Base-by-base conservation (phyloP, 768 basidiomycete species). In the Tricholoma furcatifolium region DNA sequence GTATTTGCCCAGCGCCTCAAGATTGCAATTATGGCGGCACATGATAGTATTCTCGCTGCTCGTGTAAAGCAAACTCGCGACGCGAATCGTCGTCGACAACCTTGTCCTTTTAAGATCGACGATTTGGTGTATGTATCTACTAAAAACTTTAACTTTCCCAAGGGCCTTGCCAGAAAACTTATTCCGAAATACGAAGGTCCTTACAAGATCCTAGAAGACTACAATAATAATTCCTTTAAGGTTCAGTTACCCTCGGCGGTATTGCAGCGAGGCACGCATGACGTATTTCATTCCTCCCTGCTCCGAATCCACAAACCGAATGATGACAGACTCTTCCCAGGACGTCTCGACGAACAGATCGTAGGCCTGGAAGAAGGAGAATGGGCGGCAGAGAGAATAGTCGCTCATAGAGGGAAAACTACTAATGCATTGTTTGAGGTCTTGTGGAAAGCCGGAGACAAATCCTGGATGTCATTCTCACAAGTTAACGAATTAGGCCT, bases 241-340 rank as follows among this genome's bases (percentile, higher is more conserved):
- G 12, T 44, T 2, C 14, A 31, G 4, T 5, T 46, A 1, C 11
- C 65, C 2, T 56, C 64, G 1, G 31, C 67, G 17, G 60, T 44
- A 40, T 59, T 50, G 15, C 40, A 59, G 8, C 18, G 56, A 15
- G 64, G 64, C 12, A 31, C n/a, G n/a, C n/a, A n/a, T n/a, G n/a
- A n/a, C n/a, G n/a, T n/a, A n/a, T n/a, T n/a, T n/a, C n/a, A n/a
- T n/a, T n/a, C n/a, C n/a, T n/a, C n/a, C n/a, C n/a, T n/a, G n/a
- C n/a, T n/a, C n/a, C n/a, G n/a, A n/a, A n/a, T n/a, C n/a, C n/a
- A n/a, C n/a, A n/a, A n/a, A n/a, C n/a, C n/a, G n/a, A n/a, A n/a
- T n/a, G n/a, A n/a, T n/a, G n/a, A n/a, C n/a, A n/a, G n/a, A n/a
- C n/a, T n/a, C n/a, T n/a, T n/a, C n/a, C n/a, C n/a, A n/a, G n/a